A percentile compares a stretch with the other conserved stretches of the same genome.
Conservation (phyloP, 2,329 filamentous ascomycete species). For the Phialophora expanda region DNA sequence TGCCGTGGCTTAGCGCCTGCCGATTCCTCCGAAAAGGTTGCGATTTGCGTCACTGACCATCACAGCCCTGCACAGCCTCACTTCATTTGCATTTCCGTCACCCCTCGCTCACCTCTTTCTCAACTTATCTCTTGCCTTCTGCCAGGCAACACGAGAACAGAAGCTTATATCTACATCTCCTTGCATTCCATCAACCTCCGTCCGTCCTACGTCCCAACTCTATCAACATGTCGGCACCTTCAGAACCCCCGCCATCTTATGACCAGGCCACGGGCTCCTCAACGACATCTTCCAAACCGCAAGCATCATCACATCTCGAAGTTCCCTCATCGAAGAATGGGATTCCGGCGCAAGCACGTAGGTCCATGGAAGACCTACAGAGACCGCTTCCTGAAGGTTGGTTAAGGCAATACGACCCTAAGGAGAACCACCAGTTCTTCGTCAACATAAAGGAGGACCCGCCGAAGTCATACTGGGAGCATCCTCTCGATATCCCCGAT, state of each 20-base stretch:
- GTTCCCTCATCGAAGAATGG: conserved; percentile 52
- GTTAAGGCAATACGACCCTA: conserved; percentile 62
- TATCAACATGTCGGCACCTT: conserved; percentile 28
- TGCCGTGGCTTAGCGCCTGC: conserved; percentile 14
- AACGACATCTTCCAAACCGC: conserved; percentile 30
- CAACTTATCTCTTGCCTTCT: conserved; percentile 27
- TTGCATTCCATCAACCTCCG: conserved; percentile 39
- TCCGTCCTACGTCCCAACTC: conserved; percentile 26
- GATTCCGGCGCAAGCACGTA: conserved; percentile 58
- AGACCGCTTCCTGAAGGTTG: conserved; percentile 62
- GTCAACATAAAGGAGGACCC: conserved; percentile 62
- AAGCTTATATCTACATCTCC: conserved; percentile 20
- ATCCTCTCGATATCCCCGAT: conserved; percentile 64
- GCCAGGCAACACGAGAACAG: conserved; percentile 15
- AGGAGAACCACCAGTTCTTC: conserved; percentile 65
- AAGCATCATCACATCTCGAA: conserved; percentile 35
- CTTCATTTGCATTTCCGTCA: conserved; percentile 26
- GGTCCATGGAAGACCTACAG: conserved; percentile 67
- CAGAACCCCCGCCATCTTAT: conserved; percentile 47
- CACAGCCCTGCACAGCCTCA: conserved; percentile 36
- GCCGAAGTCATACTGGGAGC: conserved; percentile 65
- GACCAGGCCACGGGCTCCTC: conserved; percentile 41
- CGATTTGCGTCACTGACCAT: conserved; percentile 22
- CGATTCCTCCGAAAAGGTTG: conserved; percentile 13
- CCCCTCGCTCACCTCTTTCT: conserved; percentile 24